Base-by-base conservation (phyloP, 306 rosid genomes). In the Citrullus colocynthis region DNA sequence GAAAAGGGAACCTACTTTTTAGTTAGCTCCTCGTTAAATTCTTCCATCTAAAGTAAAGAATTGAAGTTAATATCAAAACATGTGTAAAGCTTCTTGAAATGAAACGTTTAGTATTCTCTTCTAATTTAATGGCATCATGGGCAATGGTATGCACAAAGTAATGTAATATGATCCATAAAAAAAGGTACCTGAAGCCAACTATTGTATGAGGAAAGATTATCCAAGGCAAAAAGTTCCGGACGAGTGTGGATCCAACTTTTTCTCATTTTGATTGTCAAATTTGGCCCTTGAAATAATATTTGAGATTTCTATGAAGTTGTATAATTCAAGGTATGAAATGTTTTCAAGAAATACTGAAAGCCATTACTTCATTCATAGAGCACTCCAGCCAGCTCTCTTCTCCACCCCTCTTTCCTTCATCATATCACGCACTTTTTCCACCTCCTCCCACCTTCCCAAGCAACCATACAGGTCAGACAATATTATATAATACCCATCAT, bases 371-470 rank as follows among this genome's bases (percentile, higher is more conserved):
- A 39, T 51, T 82, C 78, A 85, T 12, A 85, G 76, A 4, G 77
- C 74, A 81, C 94, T 90, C 93, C 91, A 89, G 56, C 90, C 94
- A 77, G 82, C 84, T 85, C 84, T 90, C 87, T 89, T 90, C 77
- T 82, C 85, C 71, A 88, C 55, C 78, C 89, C 88, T 77, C 83
- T 85, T 75, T 83, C 82, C 75, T 69, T 81, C 96, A 90, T 90
- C 78, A 71, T 75, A 74, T 71, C 83, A 80, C 98, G 89, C 63
- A 87, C 90, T 45, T 78, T 85, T 79, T 85, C 86, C 20, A 93
- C 96, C 61, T 88, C 94, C 64, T 90, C 96, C 98, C 98, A 93
- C 76, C 82, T 89, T 78, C 94, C 96, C 76, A 80, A 76, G 20
- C 88, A 86, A 84, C 87, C 82, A 80, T 90, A 89, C 89, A 93